Percentiles rank a stretch among this genome's conserved stretches.
Conservation (phyloP, 306 rosid species). For the Hylodesmum podocarpum region DNA sequence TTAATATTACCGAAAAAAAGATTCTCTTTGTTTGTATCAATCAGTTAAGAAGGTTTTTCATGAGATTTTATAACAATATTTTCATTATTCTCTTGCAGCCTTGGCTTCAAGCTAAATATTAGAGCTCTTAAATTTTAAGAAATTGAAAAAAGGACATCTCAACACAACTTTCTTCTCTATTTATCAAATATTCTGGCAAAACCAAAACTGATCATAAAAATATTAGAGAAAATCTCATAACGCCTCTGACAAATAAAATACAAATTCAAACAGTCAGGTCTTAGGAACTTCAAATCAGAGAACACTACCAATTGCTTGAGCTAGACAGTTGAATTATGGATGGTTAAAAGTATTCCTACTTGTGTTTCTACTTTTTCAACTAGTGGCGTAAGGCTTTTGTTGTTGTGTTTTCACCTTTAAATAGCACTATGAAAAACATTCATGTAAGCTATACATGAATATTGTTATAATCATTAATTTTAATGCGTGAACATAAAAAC, state of each 20-base stretch:
- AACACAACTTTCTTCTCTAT: neutral
- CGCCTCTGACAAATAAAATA: constrained; percentile 3
- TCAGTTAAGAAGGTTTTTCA: neutral
- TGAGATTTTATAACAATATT: constrained; percentile 4
- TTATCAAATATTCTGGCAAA: constrained; percentile 26
- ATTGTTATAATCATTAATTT: constrained; percentile 14
- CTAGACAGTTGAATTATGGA: neutral
- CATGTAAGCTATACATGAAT: constrained; percentile 9
- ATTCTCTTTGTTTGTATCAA: neutral
- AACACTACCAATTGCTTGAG: constrained; percentile 3
- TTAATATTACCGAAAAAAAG: neutral
- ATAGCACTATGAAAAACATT: constrained; percentile 24
- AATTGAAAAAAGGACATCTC: constrained; percentile 1
- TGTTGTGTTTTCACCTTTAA: neutral
- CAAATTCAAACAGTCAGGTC: constrained; percentile 10
- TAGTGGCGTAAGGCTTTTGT: neutral
- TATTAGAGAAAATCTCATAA: constrained; percentile 17
- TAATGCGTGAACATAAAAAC: neutral
- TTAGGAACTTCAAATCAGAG: constrained; percentile 24
- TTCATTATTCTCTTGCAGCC: neutral
- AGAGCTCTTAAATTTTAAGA: constrained; percentile 20
- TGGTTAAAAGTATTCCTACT: constrained; percentile 1
- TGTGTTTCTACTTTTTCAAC: neutral
- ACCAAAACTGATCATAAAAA: neutral
- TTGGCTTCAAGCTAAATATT: neutral